Percentiles rank a stretch among this genome's conserved stretches.
phyloP scores from a whole-genome alignment of 2,329 filamentous ascomycete species.

The Botrytis porri region DNA sequence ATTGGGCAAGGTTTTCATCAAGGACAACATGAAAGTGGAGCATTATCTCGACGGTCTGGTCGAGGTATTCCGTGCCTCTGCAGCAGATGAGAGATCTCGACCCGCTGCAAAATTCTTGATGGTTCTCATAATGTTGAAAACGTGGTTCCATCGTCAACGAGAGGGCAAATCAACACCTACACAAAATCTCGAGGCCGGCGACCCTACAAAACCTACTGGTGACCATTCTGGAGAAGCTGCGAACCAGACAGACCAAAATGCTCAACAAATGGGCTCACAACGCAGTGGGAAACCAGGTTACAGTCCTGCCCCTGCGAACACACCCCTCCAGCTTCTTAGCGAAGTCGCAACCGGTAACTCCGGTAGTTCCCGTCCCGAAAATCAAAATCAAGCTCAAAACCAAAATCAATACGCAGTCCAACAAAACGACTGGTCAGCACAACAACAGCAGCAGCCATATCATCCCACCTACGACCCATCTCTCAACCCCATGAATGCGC shows the following conservation, averaged over 20 bases:
- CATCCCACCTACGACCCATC: constrained; percentile 25
- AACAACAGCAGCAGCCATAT: constrained; percentile 23
- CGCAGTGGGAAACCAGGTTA: constrained; percentile 30
- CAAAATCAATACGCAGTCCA: constrained; percentile 27
- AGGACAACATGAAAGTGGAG: constrained; percentile 62
- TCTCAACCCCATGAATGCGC: constrained; percentile 23
- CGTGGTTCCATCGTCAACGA: constrained; percentile 49
- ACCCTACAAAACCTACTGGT: not conserved
- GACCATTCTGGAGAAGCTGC: not conserved
- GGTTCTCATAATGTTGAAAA: constrained; percentile 66
- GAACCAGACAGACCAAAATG: not conserved
- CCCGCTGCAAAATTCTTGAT: constrained; percentile 69
- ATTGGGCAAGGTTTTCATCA: constrained; percentile 67
- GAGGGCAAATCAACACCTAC: constrained; percentile 28
- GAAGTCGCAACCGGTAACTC: constrained; percentile 43
- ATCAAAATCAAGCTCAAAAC: constrained; percentile 28
- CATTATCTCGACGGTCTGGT: constrained; percentile 69
- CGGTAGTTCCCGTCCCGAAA: constrained; percentile 28
- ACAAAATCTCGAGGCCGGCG: not conserved
- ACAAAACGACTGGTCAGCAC: constrained; percentile 31
- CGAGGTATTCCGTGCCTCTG: constrained; percentile 62
- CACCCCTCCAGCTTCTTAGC: constrained; percentile 41
- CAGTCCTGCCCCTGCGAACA: constrained; percentile 37
- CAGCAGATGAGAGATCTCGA: constrained; percentile 60
- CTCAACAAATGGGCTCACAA: constrained; percentile 7